phyloP scores from a whole-genome alignment of 305 asterid species.

The Striga hermonthica region DNA sequence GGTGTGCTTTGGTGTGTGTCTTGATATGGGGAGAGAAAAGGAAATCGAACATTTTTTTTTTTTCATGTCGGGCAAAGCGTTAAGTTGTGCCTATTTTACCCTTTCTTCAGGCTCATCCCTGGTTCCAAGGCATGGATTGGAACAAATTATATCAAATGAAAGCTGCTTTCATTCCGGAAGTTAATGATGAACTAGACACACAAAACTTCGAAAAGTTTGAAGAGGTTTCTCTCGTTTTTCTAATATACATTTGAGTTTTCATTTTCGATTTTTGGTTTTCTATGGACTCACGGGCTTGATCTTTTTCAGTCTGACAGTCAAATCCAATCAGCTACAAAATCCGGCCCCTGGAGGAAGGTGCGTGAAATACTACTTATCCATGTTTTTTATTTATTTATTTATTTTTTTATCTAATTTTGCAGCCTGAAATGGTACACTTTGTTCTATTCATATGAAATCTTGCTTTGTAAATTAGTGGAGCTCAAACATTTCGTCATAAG shows the following conservation, averaged over 20 bases:
- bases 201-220: conserved; percentile 93
- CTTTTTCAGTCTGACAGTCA: conserved; percentile 63
- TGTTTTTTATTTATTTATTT: no score
- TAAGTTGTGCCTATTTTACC: conserved; percentile 24
- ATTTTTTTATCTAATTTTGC: not conserved
- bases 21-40: no score
- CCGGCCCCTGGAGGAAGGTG: conserved; percentile 99
- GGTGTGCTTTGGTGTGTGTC: conserved; percentile 46
- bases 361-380: conserved; percentile 30
- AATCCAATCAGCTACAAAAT: conserved; percentile 56
- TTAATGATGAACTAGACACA: conserved; percentile 86
- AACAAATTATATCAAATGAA: conserved; percentile 72
- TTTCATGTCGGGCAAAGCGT: conserved; percentile 4
- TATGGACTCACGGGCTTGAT: conserved; percentile 26
- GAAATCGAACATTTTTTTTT: no score
- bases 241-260: conserved; percentile 26
- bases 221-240: conserved; percentile 52
- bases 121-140: conserved; percentile 84
- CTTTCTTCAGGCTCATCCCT: conserved; percentile 71
- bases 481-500: not conserved
- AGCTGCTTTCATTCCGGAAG: conserved; percentile 96
- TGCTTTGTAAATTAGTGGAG: not conserved
- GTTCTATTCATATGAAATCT: not conserved
- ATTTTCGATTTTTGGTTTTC: conserved; percentile 4
- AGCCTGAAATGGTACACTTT: not conserved